Evolutionary conservation across 441 rosid species (phyloP).

Genomic region (Raphanus hybrid): DNA sequence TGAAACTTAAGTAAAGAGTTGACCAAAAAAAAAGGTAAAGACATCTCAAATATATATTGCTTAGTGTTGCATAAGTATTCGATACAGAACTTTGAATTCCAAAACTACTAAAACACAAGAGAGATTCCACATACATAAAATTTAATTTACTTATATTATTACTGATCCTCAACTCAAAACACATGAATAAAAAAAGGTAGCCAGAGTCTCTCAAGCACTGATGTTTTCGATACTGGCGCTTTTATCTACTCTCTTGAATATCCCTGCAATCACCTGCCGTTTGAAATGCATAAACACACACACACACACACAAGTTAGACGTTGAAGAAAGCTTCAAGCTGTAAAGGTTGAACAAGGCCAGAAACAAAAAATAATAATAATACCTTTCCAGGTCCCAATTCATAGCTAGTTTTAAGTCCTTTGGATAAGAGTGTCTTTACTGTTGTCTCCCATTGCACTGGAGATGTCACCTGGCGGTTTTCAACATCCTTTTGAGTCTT

Average conservation of each 20-base stretch:
- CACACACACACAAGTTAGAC: conserved; percentile 16
- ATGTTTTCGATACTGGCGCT: conserved; percentile 64
- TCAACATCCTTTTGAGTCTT: neutral
- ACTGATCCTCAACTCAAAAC: conserved; percentile 26
- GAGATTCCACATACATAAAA: neutral
- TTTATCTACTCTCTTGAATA: conserved; percentile 90
- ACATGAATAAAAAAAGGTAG: conserved; percentile 30
- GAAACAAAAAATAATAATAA: neutral
- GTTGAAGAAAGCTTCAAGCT: conserved; percentile 13
- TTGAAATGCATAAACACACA: conserved; percentile 16
- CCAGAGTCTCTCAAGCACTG: conserved; percentile 52
- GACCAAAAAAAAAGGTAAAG: neutral
- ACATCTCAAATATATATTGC: neutral
- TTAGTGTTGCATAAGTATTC: conserved; percentile 15
- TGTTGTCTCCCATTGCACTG: conserved; percentile 98
- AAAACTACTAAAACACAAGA: conserved; percentile 3
- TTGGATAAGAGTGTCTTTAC: conserved; percentile 73
- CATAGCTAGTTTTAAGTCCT: conserved; percentile 85
- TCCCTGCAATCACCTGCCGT: conserved; percentile 90
- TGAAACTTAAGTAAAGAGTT: neutral
- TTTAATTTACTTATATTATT: conserved; percentile 16
- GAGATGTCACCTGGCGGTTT: conserved; percentile 78
- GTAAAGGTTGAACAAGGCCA: neutral
- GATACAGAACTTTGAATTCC: conserved; percentile 24
- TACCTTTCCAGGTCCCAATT: conserved; percentile 99